Evolutionary conservation across 2,329 filamentous ascomycete genomes (phyloP).

Genomic region (Diaporthe longicolla): DNA sequence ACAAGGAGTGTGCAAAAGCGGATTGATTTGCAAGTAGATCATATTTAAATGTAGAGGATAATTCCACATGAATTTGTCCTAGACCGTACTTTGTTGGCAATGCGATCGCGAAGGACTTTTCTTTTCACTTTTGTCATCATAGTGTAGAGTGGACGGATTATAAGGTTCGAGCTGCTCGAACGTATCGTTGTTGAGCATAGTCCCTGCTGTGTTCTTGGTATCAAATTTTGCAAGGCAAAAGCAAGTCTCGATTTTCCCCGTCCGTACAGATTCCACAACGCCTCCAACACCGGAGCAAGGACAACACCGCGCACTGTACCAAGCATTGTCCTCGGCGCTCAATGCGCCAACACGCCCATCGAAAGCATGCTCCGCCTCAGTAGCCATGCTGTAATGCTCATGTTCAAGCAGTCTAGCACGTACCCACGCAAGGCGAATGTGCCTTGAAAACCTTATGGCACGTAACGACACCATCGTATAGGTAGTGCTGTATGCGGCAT

Average conservation of each 20-base stretch:
- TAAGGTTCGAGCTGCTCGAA: not conserved
- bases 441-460: not conserved
- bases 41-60: not conserved
- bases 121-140: not conserved
- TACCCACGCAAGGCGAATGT: not conserved
- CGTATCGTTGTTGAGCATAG: not conserved
- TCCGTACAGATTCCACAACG: conserved; percentile 34
- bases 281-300: conserved; percentile 34
- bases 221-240: conserved; percentile 35
- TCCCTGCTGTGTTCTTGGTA: conserved; percentile 9
- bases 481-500: not conserved
- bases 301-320: conserved; percentile 17
- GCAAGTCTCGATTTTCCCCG: conserved; percentile 23
- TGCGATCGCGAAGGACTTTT: not conserved
- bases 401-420: not conserved
- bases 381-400: not conserved
- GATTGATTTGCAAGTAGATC: conserved; percentile 17
- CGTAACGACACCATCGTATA: not conserved
- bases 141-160: not conserved
- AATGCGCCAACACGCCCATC: not conserved
- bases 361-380: not conserved
- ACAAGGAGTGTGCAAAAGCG: not conserved
- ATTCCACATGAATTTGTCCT: not conserved
- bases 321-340: conserved; percentile 2
- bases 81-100: not conserved